phyloP scores from a whole-genome alignment of 2,329 filamentous ascomycete genomes.

The Phialocephala sp. region DNA sequence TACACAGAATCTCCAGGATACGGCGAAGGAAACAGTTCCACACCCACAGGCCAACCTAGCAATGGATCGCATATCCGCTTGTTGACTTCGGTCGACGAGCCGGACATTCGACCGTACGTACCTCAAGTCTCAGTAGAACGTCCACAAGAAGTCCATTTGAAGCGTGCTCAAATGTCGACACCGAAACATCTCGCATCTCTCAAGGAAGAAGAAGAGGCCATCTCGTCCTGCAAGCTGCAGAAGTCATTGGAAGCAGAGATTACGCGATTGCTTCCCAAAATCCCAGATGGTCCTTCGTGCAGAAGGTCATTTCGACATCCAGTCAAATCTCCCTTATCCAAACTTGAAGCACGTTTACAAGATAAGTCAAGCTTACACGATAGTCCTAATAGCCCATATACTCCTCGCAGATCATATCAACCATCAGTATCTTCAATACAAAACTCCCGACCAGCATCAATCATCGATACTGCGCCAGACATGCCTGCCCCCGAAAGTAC shows the following conservation, averaged over 20 bases:
- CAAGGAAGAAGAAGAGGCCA: constrained; percentile 48
- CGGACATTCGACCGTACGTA: constrained; percentile 61
- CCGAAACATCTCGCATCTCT: constrained; percentile 46
- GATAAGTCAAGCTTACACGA: constrained; percentile 37
- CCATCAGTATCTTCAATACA: constrained; percentile 50
- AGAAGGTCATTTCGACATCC: constrained; percentile 44
- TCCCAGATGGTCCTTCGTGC: constrained; percentile 57
- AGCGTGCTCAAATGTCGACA: constrained; percentile 35
- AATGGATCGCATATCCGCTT: constrained; percentile 63
- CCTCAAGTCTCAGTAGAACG: constrained; percentile 32
- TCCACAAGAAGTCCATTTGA: constrained; percentile 34
- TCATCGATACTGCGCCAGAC: constrained; percentile 62
- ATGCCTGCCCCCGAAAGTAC: constrained; percentile 69
- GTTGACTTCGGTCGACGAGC: constrained; percentile 67
- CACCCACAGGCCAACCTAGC: constrained; percentile 49
- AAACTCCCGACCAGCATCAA: constrained; percentile 53
- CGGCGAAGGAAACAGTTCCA: constrained; percentile 55
- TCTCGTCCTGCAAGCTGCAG: constrained; percentile 38
- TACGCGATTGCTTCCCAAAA: constrained; percentile 51
- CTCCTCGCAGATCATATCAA: constrained; percentile 53
- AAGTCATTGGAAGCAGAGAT: constrained; percentile 45
- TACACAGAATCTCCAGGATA: constrained; percentile 61
- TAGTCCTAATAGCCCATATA: constrained; percentile 37
- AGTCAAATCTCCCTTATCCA: constrained; percentile 45
- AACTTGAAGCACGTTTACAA: constrained; percentile 29